Evolutionary conservation across 1,284 basidiomycete genomes (phyloP).

Genomic region (Austroboletus novae-zelandiae): DNA sequence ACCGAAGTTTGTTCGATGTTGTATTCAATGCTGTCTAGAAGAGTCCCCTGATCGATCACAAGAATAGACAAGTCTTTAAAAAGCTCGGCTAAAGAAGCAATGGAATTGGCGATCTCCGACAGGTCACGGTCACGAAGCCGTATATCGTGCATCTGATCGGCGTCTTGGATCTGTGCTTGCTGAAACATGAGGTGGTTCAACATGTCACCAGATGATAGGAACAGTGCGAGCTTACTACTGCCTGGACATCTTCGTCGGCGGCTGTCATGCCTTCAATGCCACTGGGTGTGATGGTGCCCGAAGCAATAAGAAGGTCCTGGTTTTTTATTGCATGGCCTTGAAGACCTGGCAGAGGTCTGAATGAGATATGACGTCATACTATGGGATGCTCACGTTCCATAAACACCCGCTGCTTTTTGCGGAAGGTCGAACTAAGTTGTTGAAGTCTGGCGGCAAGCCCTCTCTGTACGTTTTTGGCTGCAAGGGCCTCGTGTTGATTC

Average conservation of each 20-base stretch:
- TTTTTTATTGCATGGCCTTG: conserved; percentile 95
- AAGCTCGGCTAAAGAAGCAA: conserved; percentile 87
- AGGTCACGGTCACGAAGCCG: conserved; percentile 77
- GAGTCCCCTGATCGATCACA: conserved; percentile 97
- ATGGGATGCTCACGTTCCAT: conserved; percentile 83
- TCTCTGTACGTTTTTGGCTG: conserved; percentile 95
- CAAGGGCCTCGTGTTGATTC: conserved; percentile 58
- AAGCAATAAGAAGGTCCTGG: conserved; percentile 85
- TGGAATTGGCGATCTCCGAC: conserved; percentile 89
- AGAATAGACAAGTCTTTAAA: conserved; percentile 93
- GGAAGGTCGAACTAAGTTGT: conserved; percentile 88
- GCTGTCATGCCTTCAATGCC: conserved; percentile 79
- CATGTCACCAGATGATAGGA: conserved; percentile 6
- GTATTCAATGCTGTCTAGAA: conserved; percentile 95
- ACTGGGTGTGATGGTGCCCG: conserved; percentile 78
- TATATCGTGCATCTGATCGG: conserved; percentile 47
- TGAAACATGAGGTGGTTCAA: conserved; percentile 20
- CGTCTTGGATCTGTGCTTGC: conserved; percentile 41
- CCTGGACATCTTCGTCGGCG: conserved; percentile 83
- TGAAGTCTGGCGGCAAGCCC: conserved; percentile 94
- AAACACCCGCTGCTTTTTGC: conserved; percentile 97
- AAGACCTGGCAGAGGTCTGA: conserved; percentile 55
- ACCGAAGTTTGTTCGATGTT: conserved; percentile 92
- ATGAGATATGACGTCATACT: conserved; percentile 14
- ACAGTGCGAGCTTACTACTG: conserved; percentile 47